Evolutionary conservation across 75 land plant species (phyloP).

Genomic region (Pinus tabuliformis): DNA sequence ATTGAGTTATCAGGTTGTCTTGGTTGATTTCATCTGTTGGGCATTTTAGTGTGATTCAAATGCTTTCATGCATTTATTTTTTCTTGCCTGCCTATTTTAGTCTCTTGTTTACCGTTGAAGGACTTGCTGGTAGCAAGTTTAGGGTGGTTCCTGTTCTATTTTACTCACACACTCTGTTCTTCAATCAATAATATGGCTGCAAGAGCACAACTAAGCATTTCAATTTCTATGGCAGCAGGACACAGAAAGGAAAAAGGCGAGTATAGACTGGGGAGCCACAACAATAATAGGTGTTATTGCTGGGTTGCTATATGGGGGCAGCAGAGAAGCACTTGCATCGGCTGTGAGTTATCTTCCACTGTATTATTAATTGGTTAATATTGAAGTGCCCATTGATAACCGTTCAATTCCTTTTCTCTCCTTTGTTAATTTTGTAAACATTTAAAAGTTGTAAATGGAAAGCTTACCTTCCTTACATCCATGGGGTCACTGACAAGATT

Average conservation of each 20-base stretch:
- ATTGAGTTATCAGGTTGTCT: not conserved
- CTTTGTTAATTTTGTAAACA: not conserved
- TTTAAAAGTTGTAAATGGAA: not conserved
- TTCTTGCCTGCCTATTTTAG: not conserved
- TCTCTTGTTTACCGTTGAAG: not conserved
- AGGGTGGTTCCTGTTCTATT: not conserved
- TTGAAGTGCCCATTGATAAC: no score
- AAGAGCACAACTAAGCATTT: conserved; percentile 6
- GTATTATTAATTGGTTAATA: not conserved
- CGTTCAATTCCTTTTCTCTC: not conserved
- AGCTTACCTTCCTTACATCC: no score
- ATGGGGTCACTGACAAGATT: no score
- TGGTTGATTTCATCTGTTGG: not conserved
- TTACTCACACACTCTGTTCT: not conserved
- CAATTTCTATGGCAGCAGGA: conserved; percentile 15
- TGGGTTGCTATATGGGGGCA: conserved; percentile 96
- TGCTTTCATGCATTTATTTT: not conserved
- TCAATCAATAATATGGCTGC: not conserved
- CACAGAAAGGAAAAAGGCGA: conserved; percentile 23
- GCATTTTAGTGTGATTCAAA: not conserved
- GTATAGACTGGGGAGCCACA: conserved; percentile 83
- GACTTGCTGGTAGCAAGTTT: not conserved
- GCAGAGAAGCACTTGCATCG: conserved; percentile 84
- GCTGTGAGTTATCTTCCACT: conserved; percentile 49
- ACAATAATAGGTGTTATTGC: conserved; percentile 83